Base-by-base conservation (phyloP, 2,329 filamentous ascomycete species). In the Fusarium sambucinum region DNA sequence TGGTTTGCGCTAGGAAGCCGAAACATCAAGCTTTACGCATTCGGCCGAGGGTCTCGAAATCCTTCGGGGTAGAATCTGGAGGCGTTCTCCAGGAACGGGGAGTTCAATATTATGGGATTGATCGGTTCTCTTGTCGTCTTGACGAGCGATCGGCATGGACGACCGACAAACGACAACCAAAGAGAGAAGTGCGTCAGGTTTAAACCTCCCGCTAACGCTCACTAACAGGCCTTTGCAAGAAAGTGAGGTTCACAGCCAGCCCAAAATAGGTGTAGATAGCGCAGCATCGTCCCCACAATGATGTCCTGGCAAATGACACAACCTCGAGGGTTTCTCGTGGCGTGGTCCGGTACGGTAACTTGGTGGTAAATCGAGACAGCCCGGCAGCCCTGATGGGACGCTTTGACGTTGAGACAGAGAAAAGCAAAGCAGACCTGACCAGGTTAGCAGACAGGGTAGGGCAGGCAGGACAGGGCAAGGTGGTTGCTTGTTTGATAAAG, bases 261-360 rank as follows among this genome's bases (percentile, higher is more conserved):
- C 66, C 64, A 62, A 70, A 74, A 74, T 74, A 74, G 40, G 40
- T 30, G 40, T 45, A 45, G 68, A 70, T 52, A 46, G n/a, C 23
- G 30, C n/a, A 38, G n/a, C 13, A 50, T 38, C 63, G 62, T 71
- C 66, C 61, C 61, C 69, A 65, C 68, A 66, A 50, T 61, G 51
- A 54, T 62, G 63, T 50, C 55, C 68, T 69, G 56, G 63, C 70
- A 67, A 73, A 74, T 74, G 70, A 59, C 55, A 65, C 51, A 56
- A 66, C 47, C 30, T 46, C 41, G 47, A 45, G 47, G 41, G 60
- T 44, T 53, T 55, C 62, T 60, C 59, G 50, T 64, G 59, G 63
- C 55, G 60, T 66, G 56, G 63, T 55, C 41, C 38, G 14, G 37
- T 25, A 54, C 23, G 23, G 17, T 40, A 50, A 38, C 23, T 38